phyloP scores from a whole-genome alignment of 495 filamentous ascomycete species.

The Penicillium diatomitis region DNA sequence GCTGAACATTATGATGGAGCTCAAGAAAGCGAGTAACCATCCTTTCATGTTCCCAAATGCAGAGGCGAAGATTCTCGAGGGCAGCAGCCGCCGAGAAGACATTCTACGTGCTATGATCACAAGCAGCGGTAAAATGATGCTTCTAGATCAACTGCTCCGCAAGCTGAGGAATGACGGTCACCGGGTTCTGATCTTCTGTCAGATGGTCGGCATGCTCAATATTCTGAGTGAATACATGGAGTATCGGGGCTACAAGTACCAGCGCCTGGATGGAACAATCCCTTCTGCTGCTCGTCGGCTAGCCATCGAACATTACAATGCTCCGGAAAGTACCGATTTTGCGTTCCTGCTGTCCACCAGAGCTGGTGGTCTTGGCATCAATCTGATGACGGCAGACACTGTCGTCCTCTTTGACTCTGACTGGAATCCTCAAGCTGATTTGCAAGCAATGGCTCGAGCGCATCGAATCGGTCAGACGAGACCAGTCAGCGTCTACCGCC shows the following conservation, averaged over 20 bases:
- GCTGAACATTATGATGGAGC: slow-evolving; percentile 99
- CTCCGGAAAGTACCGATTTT: slow-evolving; percentile 86
- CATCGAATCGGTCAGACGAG: slow-evolving; percentile 96
- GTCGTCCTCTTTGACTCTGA: slow-evolving; percentile 98
- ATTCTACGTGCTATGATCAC: slow-evolving; percentile 83
- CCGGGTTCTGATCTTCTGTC: slow-evolving; percentile 95
- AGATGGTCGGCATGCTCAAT: slow-evolving; percentile 99
- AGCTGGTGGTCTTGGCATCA: slow-evolving; percentile 94
- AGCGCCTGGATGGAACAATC: slow-evolving; percentile 92
- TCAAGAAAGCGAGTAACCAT: slow-evolving; percentile 98
- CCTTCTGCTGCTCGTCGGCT: slow-evolving; percentile 71
- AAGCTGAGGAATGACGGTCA: slow-evolving; percentile 89
- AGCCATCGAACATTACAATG: slow-evolving; percentile 97
- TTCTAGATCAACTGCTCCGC: slow-evolving; percentile 83
- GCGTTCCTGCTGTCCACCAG: slow-evolving; percentile 93
- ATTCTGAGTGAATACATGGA: slow-evolving; percentile 89
- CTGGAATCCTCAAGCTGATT: slow-evolving; percentile 97
- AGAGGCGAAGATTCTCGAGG: slow-evolving; percentile 75
- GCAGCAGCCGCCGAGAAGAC: slow-evolving; percentile 72
- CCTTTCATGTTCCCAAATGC: slow-evolving; percentile 94
- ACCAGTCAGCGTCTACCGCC: slow-evolving; percentile 87
- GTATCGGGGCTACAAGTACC: slow-evolving; percentile 80
- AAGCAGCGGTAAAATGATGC: slow-evolving; percentile 98
- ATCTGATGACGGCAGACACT: slow-evolving; percentile 96
- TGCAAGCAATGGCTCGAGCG: slow-evolving; percentile 96